A percentile compares a stretch with the other conserved stretches of the same genome.
Evolutionary conservation across 2,329 filamentous ascomycete genomes (phyloP).

Genomic region (Acrodontium crateriforme): DNA sequence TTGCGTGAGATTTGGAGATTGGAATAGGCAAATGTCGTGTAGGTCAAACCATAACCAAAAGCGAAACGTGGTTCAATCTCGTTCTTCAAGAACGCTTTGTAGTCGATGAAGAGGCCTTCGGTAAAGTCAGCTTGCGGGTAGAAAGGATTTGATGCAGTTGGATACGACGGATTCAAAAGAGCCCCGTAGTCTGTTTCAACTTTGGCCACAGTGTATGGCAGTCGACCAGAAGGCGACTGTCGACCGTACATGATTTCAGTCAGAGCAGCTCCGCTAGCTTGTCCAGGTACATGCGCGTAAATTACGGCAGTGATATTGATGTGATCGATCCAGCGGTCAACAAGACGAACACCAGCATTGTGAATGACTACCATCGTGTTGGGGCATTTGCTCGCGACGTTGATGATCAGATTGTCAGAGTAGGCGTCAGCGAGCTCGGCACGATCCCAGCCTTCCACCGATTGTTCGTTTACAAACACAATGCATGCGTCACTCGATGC

Average conservation of each 20-base stretch:
- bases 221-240: slow-evolving; percentile 13
- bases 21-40: slow-evolving; percentile 15
- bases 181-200: slow-evolving; percentile 12
- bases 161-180: slow-evolving; percentile 6
- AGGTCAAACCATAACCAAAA: slow-evolving; percentile 19
- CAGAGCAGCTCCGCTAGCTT: slow-evolving; percentile 13
- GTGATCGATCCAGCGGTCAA: slow-evolving; percentile 10
- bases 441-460: slow-evolving; percentile 23
- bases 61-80: slow-evolving; percentile 19
- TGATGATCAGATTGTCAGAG: neutral
- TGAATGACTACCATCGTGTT: slow-evolving; percentile 19
- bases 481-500: neutral
- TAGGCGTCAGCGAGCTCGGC: slow-evolving; percentile 8
- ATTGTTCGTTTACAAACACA: neutral
- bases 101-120: slow-evolving; percentile 41
- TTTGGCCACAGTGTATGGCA: slow-evolving; percentile 16
- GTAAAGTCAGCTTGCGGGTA: slow-evolving; percentile 36
- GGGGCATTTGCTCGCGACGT: slow-evolving; percentile 12
- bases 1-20: slow-evolving; percentile 5
- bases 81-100: slow-evolving; percentile 33
- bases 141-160: slow-evolving; percentile 1
- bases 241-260: slow-evolving; percentile 16
- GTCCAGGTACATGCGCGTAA: slow-evolving; percentile 13
- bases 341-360: slow-evolving; percentile 11
- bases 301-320: slow-evolving; percentile 18